A percentile compares a stretch with the other conserved stretches of the same genome.
phyloP scores from a whole-genome alignment of 805 yeast genomes.

The Yamadazyma scolyti region DNA sequence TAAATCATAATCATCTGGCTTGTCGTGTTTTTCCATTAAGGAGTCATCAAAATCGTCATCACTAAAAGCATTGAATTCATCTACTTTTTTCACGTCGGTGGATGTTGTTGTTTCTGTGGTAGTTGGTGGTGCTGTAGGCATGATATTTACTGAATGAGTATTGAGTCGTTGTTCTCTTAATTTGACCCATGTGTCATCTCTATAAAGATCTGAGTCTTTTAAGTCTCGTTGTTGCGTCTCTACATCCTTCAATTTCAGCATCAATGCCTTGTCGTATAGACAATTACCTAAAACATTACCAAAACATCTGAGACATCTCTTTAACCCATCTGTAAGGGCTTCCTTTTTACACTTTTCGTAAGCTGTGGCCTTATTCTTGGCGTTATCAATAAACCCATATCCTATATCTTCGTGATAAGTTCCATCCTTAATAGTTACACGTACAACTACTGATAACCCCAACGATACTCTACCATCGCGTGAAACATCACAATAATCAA shows the following conservation, averaged over 20 bases:
- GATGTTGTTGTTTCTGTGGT: not conserved
- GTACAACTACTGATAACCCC: constrained; percentile 68
- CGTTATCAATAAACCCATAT: constrained; percentile 68
- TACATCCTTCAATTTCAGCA: constrained; percentile 47
- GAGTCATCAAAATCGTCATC: constrained; percentile 37
- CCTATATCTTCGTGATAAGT: constrained; percentile 79
- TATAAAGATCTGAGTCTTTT: constrained; percentile 28
- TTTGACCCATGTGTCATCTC: constrained; percentile 20
- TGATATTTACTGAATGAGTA: constrained; percentile 5
- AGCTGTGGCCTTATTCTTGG: constrained; percentile 66
- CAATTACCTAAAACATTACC: constrained; percentile 82
- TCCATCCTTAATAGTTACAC: constrained; percentile 76
- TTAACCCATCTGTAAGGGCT: constrained; percentile 81
- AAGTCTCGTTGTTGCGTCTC: constrained; percentile 15
- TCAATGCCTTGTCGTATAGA: constrained; percentile 70
- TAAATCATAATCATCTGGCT: constrained; percentile 23
- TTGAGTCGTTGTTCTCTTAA: constrained; percentile 6
- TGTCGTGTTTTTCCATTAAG: too few relatives aligned
- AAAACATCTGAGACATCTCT: constrained; percentile 73
- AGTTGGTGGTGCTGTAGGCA: constrained; percentile 2
- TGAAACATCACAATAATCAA: constrained; percentile 67
- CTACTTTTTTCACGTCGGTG: not conserved
- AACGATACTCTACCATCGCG: constrained; percentile 51
- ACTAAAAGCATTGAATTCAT: not conserved
- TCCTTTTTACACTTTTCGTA: constrained; percentile 79